phyloP scores from a whole-genome alignment of 495 filamentous ascomycete species.

The Jackrogersella multiformis region DNA sequence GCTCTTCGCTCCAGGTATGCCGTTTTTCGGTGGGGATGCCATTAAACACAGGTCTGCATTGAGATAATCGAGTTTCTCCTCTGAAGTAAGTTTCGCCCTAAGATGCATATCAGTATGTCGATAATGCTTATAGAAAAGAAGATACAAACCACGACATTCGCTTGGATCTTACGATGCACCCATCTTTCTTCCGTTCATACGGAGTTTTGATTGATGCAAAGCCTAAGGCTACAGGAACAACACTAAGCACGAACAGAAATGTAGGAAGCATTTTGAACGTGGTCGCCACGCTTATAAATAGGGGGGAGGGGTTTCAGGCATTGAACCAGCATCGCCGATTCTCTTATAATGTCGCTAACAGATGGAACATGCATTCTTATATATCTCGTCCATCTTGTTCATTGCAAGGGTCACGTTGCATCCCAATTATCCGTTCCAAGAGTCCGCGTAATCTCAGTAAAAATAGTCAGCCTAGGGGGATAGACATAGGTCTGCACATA shows the following conservation, averaged over 20 bases:
- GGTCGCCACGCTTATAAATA: background rate
- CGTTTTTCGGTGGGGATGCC: slow-evolving; percentile 41
- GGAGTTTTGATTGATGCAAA: background rate
- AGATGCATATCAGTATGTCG: background rate
- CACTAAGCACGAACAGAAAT: slow-evolving; percentile 1
- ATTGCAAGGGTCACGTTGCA: slow-evolving; percentile 10
- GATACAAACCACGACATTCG: slow-evolving; percentile 19
- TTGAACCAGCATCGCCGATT: background rate
- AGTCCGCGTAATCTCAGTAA: slow-evolving; percentile 23
- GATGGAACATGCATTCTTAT: background rate
- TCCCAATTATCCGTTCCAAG: slow-evolving; percentile 15
- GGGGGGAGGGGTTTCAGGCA: background rate
- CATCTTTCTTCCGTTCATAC: background rate
- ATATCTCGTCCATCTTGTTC: background rate
- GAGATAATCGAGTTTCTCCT: slow-evolving; percentile 54
- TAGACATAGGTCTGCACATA: background rate
- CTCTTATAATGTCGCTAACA: background rate
- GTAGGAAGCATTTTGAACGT: slow-evolving; percentile 19
- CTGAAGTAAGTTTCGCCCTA: slow-evolving; percentile 50
- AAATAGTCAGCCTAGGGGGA: background rate
- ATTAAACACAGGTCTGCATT: slow-evolving; percentile 59
- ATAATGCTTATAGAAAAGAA: background rate
- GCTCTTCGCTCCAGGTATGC: slow-evolving; percentile 45
- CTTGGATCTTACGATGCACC: slow-evolving; percentile 9
- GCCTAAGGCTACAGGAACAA: slow-evolving; percentile 2